These are phyloP conservation scores for Cutaneotrichosporon curvatum DNA, from an alignment of 1,284 basidiomycete species.

Conservation along the genomic window DNA sequence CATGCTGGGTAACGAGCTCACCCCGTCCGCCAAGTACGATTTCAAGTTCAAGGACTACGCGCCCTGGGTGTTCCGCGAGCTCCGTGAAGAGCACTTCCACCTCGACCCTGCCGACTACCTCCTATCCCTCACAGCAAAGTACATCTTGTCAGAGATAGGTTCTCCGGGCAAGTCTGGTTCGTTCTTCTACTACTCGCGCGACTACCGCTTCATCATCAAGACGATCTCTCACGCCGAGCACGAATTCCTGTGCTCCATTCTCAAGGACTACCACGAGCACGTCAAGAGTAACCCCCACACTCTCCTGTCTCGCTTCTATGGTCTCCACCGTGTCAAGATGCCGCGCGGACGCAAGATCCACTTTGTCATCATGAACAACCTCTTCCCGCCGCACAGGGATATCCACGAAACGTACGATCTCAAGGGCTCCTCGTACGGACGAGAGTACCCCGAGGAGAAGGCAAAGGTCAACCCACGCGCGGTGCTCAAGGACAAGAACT, in stretches of 20 bases:
- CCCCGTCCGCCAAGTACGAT: constrained; percentile 79
- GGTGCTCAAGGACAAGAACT: constrained; percentile 92
- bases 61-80: constrained; percentile 91
- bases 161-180: constrained; percentile 97
- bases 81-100: constrained; percentile 89
- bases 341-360: constrained; percentile 92
- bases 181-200: constrained; percentile 98
- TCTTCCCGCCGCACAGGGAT: constrained; percentile 95
- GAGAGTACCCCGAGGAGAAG: constrained; percentile 81
- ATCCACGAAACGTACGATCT: constrained; percentile 97
- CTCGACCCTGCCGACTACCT: constrained; percentile 97
- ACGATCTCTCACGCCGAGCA: constrained; percentile 93
- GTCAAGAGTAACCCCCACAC: constrained; percentile 90
- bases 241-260: constrained; percentile 80
- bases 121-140: constrained; percentile 89
- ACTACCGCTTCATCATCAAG: constrained; percentile 99
- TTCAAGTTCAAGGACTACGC: constrained; percentile 99
- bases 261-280: constrained; percentile 80
- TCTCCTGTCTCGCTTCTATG: constrained; percentile 87
- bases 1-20: constrained; percentile 97
- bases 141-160: constrained; percentile 96
- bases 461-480: constrained; percentile 72
- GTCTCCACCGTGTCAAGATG: constrained; percentile 92
- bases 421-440: constrained; percentile 86
- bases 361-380: constrained; percentile 99